phyloP scores from a whole-genome alignment of 2,329 filamentous ascomycete species.

The Fusarium temperatum region DNA sequence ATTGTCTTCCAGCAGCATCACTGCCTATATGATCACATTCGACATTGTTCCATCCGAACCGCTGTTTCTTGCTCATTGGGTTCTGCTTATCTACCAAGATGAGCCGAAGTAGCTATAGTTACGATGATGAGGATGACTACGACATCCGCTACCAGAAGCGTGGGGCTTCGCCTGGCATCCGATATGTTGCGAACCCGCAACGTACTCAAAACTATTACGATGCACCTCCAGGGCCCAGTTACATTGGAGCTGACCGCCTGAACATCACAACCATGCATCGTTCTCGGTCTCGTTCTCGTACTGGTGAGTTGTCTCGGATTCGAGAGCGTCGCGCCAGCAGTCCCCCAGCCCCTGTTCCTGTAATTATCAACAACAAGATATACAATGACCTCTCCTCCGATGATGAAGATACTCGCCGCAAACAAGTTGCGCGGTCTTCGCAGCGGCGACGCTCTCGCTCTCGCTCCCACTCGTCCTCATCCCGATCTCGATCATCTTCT shows the following conservation, averaged over 20 bases:
- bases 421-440: conserved; percentile 41
- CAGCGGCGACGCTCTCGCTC: conserved; percentile 44
- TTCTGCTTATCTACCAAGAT: conserved; percentile 33
- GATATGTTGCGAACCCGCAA: conserved; percentile 56
- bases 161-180: conserved; percentile 53
- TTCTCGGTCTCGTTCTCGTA: conserved; percentile 40
- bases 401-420: conserved; percentile 46
- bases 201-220: conserved; percentile 52
- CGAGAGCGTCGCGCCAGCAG: conserved; percentile 57
- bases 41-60: neutral
- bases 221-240: conserved; percentile 51
- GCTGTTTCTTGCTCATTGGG: neutral
- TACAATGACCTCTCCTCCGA: conserved; percentile 59
- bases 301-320: conserved; percentile 56
- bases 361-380: conserved; percentile 68
- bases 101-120: conserved; percentile 52
- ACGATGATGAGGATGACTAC: conserved; percentile 64
- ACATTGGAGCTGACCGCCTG: conserved; percentile 56
- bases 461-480: conserved; percentile 46
- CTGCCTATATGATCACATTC: neutral
- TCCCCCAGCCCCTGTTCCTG: conserved; percentile 51
- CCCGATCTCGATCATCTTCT: conserved; percentile 49
- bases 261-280: conserved; percentile 55
- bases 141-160: conserved; percentile 60
- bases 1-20: neutral